Percentiles rank a stretch among this genome's conserved stretches.
Conservation (phyloP, 1,284 basidiomycete species). For the Leccinum pallidistipes region DNA sequence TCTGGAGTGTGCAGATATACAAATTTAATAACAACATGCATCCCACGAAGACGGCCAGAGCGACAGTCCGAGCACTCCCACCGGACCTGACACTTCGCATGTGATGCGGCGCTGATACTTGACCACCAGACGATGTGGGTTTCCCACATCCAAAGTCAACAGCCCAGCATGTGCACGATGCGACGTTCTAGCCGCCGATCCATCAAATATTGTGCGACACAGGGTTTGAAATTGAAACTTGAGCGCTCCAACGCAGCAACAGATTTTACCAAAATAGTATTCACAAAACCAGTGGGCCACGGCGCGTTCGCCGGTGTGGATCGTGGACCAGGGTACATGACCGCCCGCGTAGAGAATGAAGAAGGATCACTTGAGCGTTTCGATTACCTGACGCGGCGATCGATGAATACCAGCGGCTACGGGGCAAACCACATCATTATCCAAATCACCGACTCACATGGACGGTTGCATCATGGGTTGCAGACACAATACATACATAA, state of each 20-base stretch:
- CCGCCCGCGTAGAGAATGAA: neutral
- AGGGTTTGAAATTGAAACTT: neutral
- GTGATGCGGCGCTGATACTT: constrained; percentile 1
- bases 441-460: neutral
- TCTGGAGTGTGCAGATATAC: neutral
- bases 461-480: neutral
- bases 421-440: neutral
- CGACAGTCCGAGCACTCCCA: neutral
- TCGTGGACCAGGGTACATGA: neutral
- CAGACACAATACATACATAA: neutral
- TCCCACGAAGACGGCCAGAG: neutral
- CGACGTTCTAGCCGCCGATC: neutral
- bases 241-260: neutral
- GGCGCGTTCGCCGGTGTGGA: neutral
- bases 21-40: neutral
- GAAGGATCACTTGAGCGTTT: neutral
- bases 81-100: neutral
- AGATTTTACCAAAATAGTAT: neutral
- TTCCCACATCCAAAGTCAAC: neutral
- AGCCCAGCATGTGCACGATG: neutral
- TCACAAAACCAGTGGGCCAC: neutral
- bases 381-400: neutral
- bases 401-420: neutral
- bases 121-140: constrained; percentile 21
- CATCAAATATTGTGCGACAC: neutral